Base-by-base conservation (phyloP, 108 stramenopile genomes). In the Phaeodactylum tricornutum region DNA sequence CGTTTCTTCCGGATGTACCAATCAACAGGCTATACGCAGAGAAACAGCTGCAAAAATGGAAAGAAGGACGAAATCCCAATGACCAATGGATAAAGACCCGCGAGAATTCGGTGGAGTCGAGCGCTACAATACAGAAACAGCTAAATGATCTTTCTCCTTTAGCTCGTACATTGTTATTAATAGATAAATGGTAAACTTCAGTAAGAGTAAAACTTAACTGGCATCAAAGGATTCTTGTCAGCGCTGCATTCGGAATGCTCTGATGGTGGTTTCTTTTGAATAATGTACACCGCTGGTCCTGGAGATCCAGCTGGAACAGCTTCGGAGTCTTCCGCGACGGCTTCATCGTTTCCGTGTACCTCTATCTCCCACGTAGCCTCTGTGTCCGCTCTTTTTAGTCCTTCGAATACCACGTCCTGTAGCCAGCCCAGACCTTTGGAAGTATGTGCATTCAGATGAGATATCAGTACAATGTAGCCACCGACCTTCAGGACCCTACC, bases 1-100 rank as follows among this genome's bases (percentile, higher is more conserved):
- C 89, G 0, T 89, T 93, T 44, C 50, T 95, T 22, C 94, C 94
- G 0, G 75, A 82, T 62, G 70, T 93, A 1, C 35, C 50, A 17
- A 25, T 93, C 23, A 95, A 95, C 57, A 60, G 81, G 28, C 6
- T 8, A 8, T 95, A 84, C 44, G 82, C 77, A 6, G 38, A 66
- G 56, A 59, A 70, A 11, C 94, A 95, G 53, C 43, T 86, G 36
- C 34, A 51, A 11, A 69, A 83, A 35, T 92, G 26, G 29, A 27
- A 29, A 30, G 14, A 11, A 27, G 28, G 47, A 15, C 26, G 26
- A 7, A 28, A 27, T 48, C 47, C 47, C 5, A 41, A 15, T 4
- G 39, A 41, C 39, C 39, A 41, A n/a, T 41, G 39, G 39, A 14
- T 41, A n/a, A n/a, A n/a, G n/a, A n/a, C n/a, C n/a, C n/a, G n/a